Base-by-base conservation (phyloP, 306 rosid genomes). In the Nissolia schottii region DNA sequence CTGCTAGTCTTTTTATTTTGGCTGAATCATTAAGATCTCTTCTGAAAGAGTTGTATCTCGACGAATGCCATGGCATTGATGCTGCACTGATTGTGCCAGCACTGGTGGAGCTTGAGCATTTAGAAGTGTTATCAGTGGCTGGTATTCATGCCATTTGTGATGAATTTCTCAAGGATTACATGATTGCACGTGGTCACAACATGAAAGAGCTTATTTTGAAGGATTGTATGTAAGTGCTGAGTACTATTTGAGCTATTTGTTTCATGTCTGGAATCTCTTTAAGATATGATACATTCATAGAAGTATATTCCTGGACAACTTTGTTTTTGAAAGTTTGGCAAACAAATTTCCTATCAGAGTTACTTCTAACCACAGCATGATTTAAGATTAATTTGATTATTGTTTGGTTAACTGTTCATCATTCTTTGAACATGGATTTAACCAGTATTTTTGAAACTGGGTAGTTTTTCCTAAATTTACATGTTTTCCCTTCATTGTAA, bases 191-290 rank as follows among this genome's bases (percentile, higher is more conserved):
- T 55, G 96, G 97, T 28, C 84, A 82, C 74, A 82, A 78, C 74
- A 55, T 91, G 79, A 94, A 89, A 86, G 93, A 88, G 86, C 90
- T 95, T 67, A 74, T 79, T 84, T 71, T 95, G 82, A 77, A 83
- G 54, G 79, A 84, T 62, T 95, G 97, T 63, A 79, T 31, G 99
- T 95, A 79, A 76, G 99, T 86, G 50, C 35, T 91, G 77, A 73
- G 97, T 84, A 50, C 27, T 64, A 58, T 74, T 32, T 2, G 25
- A 60, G 34, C 32, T 31, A 38, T 65, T 25, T n/a, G 20, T 54
- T 41, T 45, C n/a, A 34, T 43, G 35, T 61, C 50, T 46, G 32
- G 59, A 78, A 61, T 76, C 53, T 75, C 18, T 23, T 63, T 53
- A 67, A 64, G 34, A 50, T 49, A 35, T 84, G 19, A 22, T 37